Conservation (phyloP, 106 monocot genomes). For the Dendrobium catenatum region DNA sequence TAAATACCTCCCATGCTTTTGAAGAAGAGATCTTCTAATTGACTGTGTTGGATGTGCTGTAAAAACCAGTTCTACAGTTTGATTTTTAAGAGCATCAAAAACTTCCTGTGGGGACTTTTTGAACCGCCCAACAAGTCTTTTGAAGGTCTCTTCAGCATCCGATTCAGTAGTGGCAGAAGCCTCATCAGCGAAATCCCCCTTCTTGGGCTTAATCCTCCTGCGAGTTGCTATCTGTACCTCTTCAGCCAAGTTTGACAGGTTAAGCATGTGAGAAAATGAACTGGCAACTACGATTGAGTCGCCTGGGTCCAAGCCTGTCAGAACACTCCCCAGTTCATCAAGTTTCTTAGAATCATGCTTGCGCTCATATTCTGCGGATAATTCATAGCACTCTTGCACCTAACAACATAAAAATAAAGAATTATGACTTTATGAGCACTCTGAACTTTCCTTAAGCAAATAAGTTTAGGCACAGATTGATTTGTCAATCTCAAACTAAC, state of each 20-base stretch:
- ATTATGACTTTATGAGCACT: not conserved
- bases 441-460: constrained; percentile 1
- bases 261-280: constrained; percentile 97
- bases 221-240: constrained; percentile 90
- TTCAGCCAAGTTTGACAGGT: constrained; percentile 86
- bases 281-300: constrained; percentile 72
- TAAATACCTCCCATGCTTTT: constrained; percentile 76
- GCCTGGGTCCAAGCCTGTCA: constrained; percentile 69
- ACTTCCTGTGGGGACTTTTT: constrained; percentile 72
- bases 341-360: constrained; percentile 45
- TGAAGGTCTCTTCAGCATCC: constrained; percentile 69
- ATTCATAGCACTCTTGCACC: constrained; percentile 93
- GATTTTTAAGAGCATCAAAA: constrained; percentile 91
- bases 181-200: constrained; percentile 76
- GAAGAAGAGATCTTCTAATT: constrained; percentile 83
- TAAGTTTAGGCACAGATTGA: not conserved
- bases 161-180: constrained; percentile 67
- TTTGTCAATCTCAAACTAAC: not conserved
- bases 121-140: constrained; percentile 54
- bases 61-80: constrained; percentile 84
- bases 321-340: constrained; percentile 61
- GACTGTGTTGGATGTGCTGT: constrained; percentile 98
- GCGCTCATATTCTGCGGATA: constrained; percentile 75
- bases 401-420: constrained; percentile 16
- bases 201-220: constrained; percentile 68